phyloP scores from a whole-genome alignment of 306 rosid genomes.

The Macrotyloma uniflorum region DNA sequence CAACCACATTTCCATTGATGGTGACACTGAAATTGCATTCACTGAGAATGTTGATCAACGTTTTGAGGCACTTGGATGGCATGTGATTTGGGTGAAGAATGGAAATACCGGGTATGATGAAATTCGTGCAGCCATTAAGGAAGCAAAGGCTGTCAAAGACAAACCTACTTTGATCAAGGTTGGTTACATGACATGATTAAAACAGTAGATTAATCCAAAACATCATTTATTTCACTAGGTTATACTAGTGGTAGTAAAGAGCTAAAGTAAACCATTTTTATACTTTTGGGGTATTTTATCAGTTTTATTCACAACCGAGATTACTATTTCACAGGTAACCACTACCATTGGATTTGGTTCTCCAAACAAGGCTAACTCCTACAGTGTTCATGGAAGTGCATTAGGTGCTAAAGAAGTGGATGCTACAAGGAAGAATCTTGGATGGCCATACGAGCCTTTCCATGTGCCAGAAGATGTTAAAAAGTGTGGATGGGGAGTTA shows the following conservation, averaged over 20 bases:
- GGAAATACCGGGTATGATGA: slow-evolving; percentile 98
- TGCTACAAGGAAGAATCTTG: slow-evolving; percentile 96
- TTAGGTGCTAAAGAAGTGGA: slow-evolving; percentile 97
- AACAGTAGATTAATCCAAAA: slow-evolving; percentile 2
- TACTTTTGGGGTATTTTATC: neutral
- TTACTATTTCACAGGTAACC: slow-evolving; percentile 67
- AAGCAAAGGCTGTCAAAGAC: slow-evolving; percentile 96
- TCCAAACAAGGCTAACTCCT: slow-evolving; percentile 94
- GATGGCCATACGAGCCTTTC: slow-evolving; percentile 99
- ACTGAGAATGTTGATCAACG: slow-evolving; percentile 88
- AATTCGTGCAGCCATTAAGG: slow-evolving; percentile 95
- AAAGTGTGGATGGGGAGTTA: slow-evolving; percentile 54
- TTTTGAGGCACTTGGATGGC: slow-evolving; percentile 98
- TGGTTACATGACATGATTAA: slow-evolving; percentile 37
- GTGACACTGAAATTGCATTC: slow-evolving; percentile 95
- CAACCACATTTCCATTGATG: slow-evolving; percentile 97
- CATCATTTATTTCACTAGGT: slow-evolving; percentile 12
- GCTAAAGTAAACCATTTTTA: slow-evolving; percentile 10
- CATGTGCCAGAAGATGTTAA: slow-evolving; percentile 98
- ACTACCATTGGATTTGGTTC: slow-evolving; percentile 98
- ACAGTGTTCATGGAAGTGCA: slow-evolving; percentile 95
- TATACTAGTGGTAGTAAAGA: neutral
- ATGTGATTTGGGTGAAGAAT: slow-evolving; percentile 96
- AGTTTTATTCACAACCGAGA: neutral
- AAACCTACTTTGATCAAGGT: slow-evolving; percentile 97